Base-by-base conservation (phyloP, 129 eudicot genomes). In the Silybum marianum region DNA sequence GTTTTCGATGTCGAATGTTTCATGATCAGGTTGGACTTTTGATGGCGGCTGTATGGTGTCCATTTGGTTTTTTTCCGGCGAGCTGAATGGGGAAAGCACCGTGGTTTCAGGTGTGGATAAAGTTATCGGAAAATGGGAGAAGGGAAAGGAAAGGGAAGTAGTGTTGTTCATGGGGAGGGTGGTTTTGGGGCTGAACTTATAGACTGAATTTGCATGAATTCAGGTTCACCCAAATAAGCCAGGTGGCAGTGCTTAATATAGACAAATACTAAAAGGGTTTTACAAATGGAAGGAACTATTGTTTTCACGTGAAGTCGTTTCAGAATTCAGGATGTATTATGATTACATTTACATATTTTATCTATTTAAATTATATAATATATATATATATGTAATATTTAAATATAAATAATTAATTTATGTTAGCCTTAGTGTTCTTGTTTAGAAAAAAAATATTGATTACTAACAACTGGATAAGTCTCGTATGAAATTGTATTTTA, bases 141-240 rank as follows among this genome's bases (percentile, higher is more conserved):
- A 34, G 69, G 1, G 69, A 77, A 19, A 19, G 58, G 22, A 71
- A 38, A 13, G 62, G 22, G 28, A 2, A n/a, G 70, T 12, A 30
- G 14, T 21, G 71, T 34, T 72, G 25, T 42, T 12, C 24, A 63
- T 44, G 46, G 21, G 42, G 18, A 44, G 51, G 42, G 18, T 69
- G 51, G 77, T 3, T 12, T 34, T 11, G 16, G 22, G 34, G 60
- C 48, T 79, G 83, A 71, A 34, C 58, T 70, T 79, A 79, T 79
- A 71, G 71, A 30, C 42, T 6, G n/a, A 6, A 16, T 34, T 80
- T 80, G 84, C 84, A 80, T 80, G 84, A 2, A 23, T 72, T 72
- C 65, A 34, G 78, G 4, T 32, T 58, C 7, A 36, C 11, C 23
- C 38, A 16, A 16, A 3, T 51, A 6, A 71, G 83, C 62, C 78